Percentiles rank a stretch among this genome's conserved stretches.
Evolutionary conservation across 108 stramenopile species (phyloP).

Genomic region (Cyclotella distinguenda): DNA sequence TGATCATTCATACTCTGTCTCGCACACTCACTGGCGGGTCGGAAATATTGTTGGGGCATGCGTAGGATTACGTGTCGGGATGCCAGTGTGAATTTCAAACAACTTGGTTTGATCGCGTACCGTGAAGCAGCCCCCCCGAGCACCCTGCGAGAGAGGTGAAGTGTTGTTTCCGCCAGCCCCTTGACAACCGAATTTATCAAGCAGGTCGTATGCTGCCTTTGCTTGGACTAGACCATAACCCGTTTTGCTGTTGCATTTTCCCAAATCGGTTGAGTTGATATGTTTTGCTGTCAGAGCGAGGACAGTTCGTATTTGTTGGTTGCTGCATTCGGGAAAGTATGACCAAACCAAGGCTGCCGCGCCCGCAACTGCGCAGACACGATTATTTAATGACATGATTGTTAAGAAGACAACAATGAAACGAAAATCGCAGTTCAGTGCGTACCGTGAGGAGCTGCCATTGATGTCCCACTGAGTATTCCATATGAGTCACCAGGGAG

Average conservation of each 20-base stretch:
- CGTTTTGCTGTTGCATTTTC: constrained; percentile 4
- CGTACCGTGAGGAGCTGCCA: constrained; percentile 13
- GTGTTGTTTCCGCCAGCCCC: constrained; percentile 1
- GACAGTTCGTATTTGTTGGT: constrained; percentile 53
- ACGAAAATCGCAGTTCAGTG: background rate
- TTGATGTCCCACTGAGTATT: constrained; percentile 17
- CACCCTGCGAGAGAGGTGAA: background rate
- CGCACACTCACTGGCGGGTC: too few species aligned
- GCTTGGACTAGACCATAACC: constrained; percentile 23
- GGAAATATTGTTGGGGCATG: too few species aligned
- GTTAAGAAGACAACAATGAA: too few species aligned
- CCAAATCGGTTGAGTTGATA: constrained; percentile 1
- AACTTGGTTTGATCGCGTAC: too few species aligned
- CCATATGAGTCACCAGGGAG: background rate
- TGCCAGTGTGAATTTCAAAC: too few species aligned
- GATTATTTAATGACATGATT: too few species aligned
- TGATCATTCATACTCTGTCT: too few species aligned
- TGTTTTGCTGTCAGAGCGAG: constrained; percentile 11
- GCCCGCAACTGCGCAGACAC: constrained; percentile 53
- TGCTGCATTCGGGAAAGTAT: constrained; percentile 49
- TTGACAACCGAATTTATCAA: constrained; percentile 10
- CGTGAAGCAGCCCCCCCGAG: background rate
- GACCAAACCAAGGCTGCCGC: constrained; percentile 61
- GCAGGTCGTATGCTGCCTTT: constrained; percentile 21
- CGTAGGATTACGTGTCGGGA: too few species aligned